Conservation (phyloP, 2,329 filamentous ascomycete species). For the Juglanconis oblonga region DNA sequence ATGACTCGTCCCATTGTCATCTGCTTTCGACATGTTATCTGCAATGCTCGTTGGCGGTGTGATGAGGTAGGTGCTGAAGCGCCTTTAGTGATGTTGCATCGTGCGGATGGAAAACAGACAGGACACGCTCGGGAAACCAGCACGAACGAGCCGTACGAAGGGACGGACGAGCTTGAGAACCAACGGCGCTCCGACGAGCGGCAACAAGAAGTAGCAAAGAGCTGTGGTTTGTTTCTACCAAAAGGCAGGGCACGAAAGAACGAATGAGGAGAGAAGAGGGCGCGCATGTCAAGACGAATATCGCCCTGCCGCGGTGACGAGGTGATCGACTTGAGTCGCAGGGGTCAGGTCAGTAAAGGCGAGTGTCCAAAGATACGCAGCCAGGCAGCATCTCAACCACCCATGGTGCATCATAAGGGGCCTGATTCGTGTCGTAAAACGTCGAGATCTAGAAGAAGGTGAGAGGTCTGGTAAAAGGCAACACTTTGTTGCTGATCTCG, state of each 20-base stretch:
- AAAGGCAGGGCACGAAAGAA: background rate
- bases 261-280: background rate
- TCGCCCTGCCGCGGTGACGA: background rate
- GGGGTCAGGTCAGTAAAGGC: constrained; percentile 4
- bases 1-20: constrained; percentile 6
- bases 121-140: background rate
- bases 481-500: background rate
- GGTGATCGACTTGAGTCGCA: background rate
- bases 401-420: constrained; percentile 1
- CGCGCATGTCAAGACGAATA: background rate
- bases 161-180: too few relatives aligned
- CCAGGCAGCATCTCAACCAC: background rate
- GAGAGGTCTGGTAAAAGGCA: background rate
- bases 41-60: background rate
- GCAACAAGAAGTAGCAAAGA: background rate
- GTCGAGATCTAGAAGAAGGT: background rate
- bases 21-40: constrained; percentile 11
- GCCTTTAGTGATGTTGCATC: constrained; percentile 7
- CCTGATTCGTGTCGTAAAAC: constrained; percentile 7
- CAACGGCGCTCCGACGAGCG: background rate
- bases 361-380: background rate
- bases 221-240: background rate
- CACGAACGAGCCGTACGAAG: background rate
- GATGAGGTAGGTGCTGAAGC: background rate
- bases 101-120: background rate